Evolutionary conservation across 352 stramenopile genomes (phyloP).

Genomic region (Phytophthora idaei): DNA sequence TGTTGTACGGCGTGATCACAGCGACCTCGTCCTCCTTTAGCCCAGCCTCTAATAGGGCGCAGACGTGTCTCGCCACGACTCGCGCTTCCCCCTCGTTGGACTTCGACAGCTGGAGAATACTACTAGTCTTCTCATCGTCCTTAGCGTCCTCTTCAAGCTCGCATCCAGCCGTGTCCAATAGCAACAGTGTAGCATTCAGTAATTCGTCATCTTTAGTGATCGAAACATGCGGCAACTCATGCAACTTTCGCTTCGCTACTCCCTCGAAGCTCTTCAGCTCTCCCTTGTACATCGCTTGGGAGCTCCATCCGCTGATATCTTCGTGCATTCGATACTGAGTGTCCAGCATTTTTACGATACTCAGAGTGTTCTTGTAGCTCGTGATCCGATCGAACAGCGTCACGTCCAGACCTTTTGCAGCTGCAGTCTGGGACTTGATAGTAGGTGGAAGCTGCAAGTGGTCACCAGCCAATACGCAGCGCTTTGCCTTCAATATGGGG

Average conservation of each 20-base stretch:
- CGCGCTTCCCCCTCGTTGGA: conserved; percentile 81
- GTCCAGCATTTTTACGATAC: conserved; percentile 92
- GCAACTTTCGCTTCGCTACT: conserved; percentile 83
- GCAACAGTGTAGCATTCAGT: conserved; percentile 79
- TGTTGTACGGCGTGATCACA: conserved; percentile 99
- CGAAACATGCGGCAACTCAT: conserved; percentile 73
- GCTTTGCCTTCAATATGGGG: conserved; percentile 92
- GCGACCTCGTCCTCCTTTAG: conserved; percentile 92
- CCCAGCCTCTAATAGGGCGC: conserved; percentile 81
- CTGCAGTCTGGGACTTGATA: conserved; percentile 91
- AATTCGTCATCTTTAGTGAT: conserved; percentile 65
- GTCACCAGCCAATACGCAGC: conserved; percentile 92
- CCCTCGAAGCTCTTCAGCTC: conserved; percentile 72
- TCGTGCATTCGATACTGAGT: conserved; percentile 98
- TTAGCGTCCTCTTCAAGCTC: conserved; percentile 88
- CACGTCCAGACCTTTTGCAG: conserved; percentile 78
- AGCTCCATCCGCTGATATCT: conserved; percentile 96
- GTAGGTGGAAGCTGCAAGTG: conserved; percentile 98
- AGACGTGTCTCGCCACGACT: conserved; percentile 86
- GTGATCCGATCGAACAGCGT: conserved; percentile 98
- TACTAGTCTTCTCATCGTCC: conserved; percentile 23
- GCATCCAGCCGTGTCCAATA: conserved; percentile 96
- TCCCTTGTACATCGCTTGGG: conserved; percentile 94
- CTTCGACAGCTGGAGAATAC: conserved; percentile 61
- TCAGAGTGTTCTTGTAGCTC: conserved; percentile 49